Conservation (phyloP, 345 rosid species). For the Eucalyptus cloeziana region DNA sequence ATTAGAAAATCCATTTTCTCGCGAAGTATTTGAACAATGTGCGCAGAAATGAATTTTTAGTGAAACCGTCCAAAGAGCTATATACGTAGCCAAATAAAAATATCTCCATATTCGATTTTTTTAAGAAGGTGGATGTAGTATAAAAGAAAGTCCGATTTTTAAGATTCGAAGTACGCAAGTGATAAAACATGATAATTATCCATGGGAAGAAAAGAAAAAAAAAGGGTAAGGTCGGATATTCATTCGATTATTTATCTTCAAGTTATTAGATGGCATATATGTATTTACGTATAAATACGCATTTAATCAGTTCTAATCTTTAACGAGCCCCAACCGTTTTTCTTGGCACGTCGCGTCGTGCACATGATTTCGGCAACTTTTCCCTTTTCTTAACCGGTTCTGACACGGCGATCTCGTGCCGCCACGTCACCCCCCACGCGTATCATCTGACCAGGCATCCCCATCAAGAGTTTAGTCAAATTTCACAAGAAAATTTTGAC, state of each 20-base stretch:
- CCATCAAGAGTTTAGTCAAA: too few species aligned
- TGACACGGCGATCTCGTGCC: neutral
- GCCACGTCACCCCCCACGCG: neutral
- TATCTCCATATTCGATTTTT: neutral
- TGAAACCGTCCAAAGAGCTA: neutral
- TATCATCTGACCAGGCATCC: too few species aligned
- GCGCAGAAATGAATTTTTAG: fast-evolving
- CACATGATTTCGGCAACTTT: neutral
- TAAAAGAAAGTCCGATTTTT: neutral
- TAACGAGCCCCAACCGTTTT: neutral
- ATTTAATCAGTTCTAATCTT: neutral
- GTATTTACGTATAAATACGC: neutral
- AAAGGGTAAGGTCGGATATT: neutral
- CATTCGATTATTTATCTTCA: neutral
- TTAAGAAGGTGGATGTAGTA: neutral
- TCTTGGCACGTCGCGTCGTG: neutral
- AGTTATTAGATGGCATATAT: neutral
- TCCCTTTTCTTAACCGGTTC: neutral
- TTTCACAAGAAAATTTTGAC: too few species aligned
- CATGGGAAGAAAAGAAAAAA: neutral
- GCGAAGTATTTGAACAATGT: neutral
- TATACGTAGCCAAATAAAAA: neutral
- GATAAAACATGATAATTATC: neutral
- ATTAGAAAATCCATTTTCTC: neutral
- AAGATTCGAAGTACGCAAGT: fast-evolving